Percentiles rank a stretch among this genome's conserved stretches.
phyloP scores from a whole-genome alignment of 768 basidiomycete genomes.

The Mycena floridula region DNA sequence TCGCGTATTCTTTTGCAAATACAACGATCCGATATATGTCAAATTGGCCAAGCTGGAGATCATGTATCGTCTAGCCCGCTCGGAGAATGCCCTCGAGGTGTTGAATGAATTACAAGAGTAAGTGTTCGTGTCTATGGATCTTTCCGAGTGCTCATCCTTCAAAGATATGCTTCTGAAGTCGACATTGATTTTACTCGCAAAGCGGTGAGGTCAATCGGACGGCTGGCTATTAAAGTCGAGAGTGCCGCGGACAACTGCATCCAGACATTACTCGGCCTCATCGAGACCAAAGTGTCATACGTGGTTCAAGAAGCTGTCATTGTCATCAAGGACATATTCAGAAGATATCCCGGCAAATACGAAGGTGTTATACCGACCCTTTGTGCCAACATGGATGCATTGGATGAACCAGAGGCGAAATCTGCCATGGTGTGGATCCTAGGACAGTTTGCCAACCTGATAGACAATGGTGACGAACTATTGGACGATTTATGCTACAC shows the following conservation, averaged over 20 bases:
- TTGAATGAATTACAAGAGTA: slow-evolving; percentile 93
- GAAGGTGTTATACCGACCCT: slow-evolving; percentile 93
- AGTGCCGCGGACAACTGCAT: slow-evolving; percentile 88
- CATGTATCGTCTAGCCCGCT: slow-evolving; percentile 95
- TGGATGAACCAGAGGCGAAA: slow-evolving; percentile 96
- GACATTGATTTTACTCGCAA: slow-evolving; percentile 98
- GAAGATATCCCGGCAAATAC: slow-evolving; percentile 93
- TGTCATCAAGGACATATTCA: slow-evolving; percentile 97
- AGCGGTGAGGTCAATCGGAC: slow-evolving; percentile 94
- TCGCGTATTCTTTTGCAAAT: slow-evolving; percentile 99
- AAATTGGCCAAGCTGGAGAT: slow-evolving; percentile 98
- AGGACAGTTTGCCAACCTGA: slow-evolving; percentile 92
- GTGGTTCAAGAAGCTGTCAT: slow-evolving; percentile 97
- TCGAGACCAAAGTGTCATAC: slow-evolving; percentile 91
- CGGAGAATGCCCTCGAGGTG: slow-evolving; percentile 90
- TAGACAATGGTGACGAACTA: slow-evolving; percentile 93
- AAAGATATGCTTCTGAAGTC: slow-evolving; percentile 94
- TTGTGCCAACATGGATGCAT: slow-evolving; percentile 84
- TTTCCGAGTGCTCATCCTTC: neutral
- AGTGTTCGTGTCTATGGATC: neutral
- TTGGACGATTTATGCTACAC: slow-evolving; percentile 86
- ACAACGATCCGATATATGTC: slow-evolving; percentile 98
- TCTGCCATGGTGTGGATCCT: slow-evolving; percentile 98
- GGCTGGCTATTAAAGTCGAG: slow-evolving; percentile 96
- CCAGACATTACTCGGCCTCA: slow-evolving; percentile 73